A percentile compares a stretch with the other conserved stretches of the same genome.
These are phyloP conservation scores for Alternaria dauci DNA, from an alignment of 2,329 filamentous ascomycete species.

Conservation along the genomic window DNA sequence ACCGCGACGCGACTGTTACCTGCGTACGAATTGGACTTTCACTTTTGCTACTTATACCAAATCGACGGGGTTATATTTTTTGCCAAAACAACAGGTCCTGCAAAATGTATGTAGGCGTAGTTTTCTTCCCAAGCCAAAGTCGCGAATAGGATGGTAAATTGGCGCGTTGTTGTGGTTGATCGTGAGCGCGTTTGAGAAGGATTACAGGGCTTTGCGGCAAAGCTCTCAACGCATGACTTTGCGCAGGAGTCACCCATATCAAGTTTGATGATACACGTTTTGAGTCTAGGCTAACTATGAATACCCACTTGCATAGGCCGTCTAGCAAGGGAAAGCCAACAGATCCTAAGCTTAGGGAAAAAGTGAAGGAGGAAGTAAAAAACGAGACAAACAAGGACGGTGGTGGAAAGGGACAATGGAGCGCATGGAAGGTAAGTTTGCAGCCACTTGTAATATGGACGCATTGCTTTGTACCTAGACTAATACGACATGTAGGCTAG, in stretches of 20 bases:
- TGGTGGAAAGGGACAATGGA: slow-evolving; percentile 57
- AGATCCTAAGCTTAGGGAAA: slow-evolving; percentile 55
- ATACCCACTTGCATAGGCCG: slow-evolving; percentile 25
- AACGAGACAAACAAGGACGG: slow-evolving; percentile 57
- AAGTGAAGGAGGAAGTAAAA: slow-evolving; percentile 58
- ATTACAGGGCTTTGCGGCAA: neutral
- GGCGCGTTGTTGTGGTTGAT: neutral
- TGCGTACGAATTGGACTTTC: neutral
- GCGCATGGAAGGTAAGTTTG: slow-evolving; percentile 56
- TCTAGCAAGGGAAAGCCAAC: slow-evolving; percentile 58
- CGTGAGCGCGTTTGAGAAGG: neutral
- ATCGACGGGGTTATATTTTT: neutral
- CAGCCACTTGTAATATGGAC: neutral
- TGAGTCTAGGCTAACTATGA: neutral
- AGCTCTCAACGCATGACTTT: neutral
- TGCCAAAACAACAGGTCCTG: neutral
- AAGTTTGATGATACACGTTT: neutral
- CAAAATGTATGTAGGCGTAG: neutral
- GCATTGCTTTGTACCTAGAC: neutral
- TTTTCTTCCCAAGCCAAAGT: neutral
- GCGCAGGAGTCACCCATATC: neutral
- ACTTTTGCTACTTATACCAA: neutral
- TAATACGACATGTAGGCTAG: slow-evolving; percentile 39
- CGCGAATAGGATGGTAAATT: neutral
- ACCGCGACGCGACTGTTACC: slow-evolving; percentile 4